phyloP scores from a whole-genome alignment of 345 rosid genomes.

The Arabidopsis suecica region DNA sequence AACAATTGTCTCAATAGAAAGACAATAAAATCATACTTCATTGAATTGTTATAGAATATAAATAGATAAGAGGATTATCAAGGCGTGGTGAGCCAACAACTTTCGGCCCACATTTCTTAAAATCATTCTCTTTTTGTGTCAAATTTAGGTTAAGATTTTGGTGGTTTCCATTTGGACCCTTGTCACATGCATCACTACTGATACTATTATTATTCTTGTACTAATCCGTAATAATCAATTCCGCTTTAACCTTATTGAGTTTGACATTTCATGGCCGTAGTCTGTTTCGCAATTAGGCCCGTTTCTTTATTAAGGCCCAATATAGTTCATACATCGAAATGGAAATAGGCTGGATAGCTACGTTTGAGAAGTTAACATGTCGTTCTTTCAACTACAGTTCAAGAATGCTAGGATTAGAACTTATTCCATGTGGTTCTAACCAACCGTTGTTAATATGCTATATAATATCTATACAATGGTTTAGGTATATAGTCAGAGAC shows the following conservation, averaged over 20 bases:
- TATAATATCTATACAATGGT: no score
- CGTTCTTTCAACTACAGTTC: not conserved
- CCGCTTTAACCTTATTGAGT: not conserved
- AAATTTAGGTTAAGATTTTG: conserved; percentile 28
- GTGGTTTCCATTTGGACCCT: conserved; percentile 28
- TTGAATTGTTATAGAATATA: not conserved
- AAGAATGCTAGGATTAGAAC: not conserved
- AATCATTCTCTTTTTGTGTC: not conserved
- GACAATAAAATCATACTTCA: not conserved
- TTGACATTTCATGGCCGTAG: not conserved
- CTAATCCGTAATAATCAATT: conserved; percentile 2
- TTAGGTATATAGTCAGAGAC: no score
- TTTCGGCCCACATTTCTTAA: conserved; percentile 25
- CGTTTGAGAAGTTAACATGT: no score
- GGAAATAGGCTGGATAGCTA: not conserved
- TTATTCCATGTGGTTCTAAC: not conserved
- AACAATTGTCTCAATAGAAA: not conserved
- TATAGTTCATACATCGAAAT: not conserved
- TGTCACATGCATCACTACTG: conserved; percentile 28
- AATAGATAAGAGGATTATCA: not conserved
- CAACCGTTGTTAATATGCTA: not conserved
- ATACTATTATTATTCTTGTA: not conserved
- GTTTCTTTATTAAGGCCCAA: not conserved
- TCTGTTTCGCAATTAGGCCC: not conserved
- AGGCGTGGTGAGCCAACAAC: conserved; percentile 37